Percentiles rank a stretch among this genome's conserved stretches.
Evolutionary conservation across 352 stramenopile genomes (phyloP).

Genomic region (Globisporangium paroecandrum): DNA sequence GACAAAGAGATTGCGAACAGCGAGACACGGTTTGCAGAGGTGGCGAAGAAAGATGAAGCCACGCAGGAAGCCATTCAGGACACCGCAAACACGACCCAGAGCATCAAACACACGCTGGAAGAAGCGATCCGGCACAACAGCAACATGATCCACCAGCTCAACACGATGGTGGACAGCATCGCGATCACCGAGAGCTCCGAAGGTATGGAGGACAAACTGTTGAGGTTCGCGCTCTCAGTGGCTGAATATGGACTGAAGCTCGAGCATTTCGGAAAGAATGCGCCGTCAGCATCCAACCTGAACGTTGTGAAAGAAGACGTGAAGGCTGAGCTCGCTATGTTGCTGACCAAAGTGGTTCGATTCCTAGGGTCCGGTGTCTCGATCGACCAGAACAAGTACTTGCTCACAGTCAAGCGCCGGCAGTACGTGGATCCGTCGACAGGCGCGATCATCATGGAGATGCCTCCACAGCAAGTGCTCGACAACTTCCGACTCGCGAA

Average conservation of each 20-base stretch:
- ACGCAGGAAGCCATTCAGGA: constrained; percentile 29
- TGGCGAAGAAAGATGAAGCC: constrained; percentile 25
- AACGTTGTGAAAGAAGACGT: constrained; percentile 12
- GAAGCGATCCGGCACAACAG: constrained; percentile 42
- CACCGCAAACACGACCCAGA: constrained; percentile 22
- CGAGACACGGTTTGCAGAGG: constrained; percentile 24
- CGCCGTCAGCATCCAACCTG: neutral
- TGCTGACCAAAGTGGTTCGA: constrained; percentile 51
- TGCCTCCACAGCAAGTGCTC: constrained; percentile 40
- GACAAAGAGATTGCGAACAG: constrained; percentile 32
- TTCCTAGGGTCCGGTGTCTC: constrained; percentile 53
- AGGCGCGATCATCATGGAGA: constrained; percentile 40
- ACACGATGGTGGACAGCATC: constrained; percentile 60
- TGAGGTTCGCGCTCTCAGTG: constrained; percentile 38
- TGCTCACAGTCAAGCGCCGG: constrained; percentile 31
- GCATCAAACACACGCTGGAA: constrained; percentile 35
- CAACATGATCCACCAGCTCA: constrained; percentile 67
- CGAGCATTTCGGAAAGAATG: constrained; percentile 43
- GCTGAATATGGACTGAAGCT: constrained; percentile 53
- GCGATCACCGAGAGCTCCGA: constrained; percentile 52
- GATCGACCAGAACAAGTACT: constrained; percentile 67
- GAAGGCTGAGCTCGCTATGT: constrained; percentile 38
- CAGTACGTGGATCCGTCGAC: constrained; percentile 33
- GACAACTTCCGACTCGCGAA: constrained; percentile 48
- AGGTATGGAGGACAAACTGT: constrained; percentile 59